phyloP scores from a whole-genome alignment of 2,329 filamentous ascomycete species.

The Trichophyton equinum region DNA sequence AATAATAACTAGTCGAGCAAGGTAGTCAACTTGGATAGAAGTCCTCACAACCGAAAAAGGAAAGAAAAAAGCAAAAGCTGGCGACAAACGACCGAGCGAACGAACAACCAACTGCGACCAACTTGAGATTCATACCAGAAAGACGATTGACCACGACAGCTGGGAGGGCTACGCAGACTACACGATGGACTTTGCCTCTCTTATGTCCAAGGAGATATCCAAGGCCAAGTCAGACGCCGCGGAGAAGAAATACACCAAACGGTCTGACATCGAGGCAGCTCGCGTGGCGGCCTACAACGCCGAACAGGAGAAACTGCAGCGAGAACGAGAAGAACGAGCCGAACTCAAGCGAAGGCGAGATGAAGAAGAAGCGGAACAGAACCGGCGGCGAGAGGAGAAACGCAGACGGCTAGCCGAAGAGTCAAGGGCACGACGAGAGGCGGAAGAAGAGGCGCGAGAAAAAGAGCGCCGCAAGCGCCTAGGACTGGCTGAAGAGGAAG shows the following conservation, averaged over 20 bases:
- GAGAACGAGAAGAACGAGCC: conserved; percentile 55
- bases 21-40: too few species aligned
- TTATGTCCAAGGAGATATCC: conserved; percentile 87
- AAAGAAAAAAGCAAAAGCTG: neutral
- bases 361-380: conserved; percentile 64
- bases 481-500: conserved; percentile 57
- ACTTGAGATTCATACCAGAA: neutral
- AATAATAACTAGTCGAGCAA: too few species aligned
- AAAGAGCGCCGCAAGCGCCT: conserved; percentile 58
- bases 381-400: conserved; percentile 66
- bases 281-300: conserved; percentile 67
- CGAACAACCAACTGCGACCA: neutral
- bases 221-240: conserved; percentile 51
- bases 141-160: neutral
- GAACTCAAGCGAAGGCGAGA: conserved; percentile 78
- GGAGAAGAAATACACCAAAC: conserved; percentile 67
- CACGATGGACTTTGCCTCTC: conserved; percentile 81
- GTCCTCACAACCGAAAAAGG: too few species aligned
- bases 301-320: conserved; percentile 64
- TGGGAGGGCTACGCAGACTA: neutral
- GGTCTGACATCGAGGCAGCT: conserved; percentile 72
- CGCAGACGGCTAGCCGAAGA: conserved; percentile 69
- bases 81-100: neutral
- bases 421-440: conserved; percentile 54
- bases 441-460: conserved; percentile 63